Base-by-base conservation (phyloP, 1,284 basidiomycete genomes). In the Salmacisia buchloeana region DNA sequence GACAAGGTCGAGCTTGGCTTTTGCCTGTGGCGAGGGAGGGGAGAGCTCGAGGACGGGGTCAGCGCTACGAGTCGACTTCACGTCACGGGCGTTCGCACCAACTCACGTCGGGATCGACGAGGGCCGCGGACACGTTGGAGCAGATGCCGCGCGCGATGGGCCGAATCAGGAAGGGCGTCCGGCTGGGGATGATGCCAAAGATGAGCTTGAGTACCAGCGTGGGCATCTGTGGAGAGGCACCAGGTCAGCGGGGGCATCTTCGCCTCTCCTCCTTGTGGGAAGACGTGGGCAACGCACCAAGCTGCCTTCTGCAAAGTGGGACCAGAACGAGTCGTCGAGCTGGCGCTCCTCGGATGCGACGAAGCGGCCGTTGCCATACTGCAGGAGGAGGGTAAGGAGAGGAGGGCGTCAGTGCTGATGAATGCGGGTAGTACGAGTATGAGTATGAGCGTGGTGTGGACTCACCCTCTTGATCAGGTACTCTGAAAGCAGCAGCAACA, bases 101-200 rank as follows among this genome's bases (percentile, higher is more conserved):
- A 54, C 49, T 54, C 35, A 77, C 60, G 57, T 78, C 72, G 2
- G 75, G 76, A 58, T 74, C 72, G 31, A 72, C 59, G 57, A 76
- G 69, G 1, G 61, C 59, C 15, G 66, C 45, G 46, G 65, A 60
- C 46, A 76, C 69, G 49, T 64, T 65, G 41, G 33, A 59, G 58
- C 64, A 66, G 36, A 79, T 74, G 23, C 64, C 63, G 33, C 63
- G 70, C 21, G 69, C 74, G 38, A 79, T 59, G 5, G 76, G 76
- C 29, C 76, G 69, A 27, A 76, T 67, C 27, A 78, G 66, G 71
- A 79, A 79, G 7, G 76, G 75, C 58, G 70, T 67, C 60, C 72
- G 70, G n/a, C 58, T 59, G 0, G 77, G 76, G 15, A 75, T 60
- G 58, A 73, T 52, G 49, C 63, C 68, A 59, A 79, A 71, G 29